These are phyloP conservation scores for Pachyrhizus erosus DNA, from an alignment of 306 rosid genomes.

Conservation along the genomic window DNA sequence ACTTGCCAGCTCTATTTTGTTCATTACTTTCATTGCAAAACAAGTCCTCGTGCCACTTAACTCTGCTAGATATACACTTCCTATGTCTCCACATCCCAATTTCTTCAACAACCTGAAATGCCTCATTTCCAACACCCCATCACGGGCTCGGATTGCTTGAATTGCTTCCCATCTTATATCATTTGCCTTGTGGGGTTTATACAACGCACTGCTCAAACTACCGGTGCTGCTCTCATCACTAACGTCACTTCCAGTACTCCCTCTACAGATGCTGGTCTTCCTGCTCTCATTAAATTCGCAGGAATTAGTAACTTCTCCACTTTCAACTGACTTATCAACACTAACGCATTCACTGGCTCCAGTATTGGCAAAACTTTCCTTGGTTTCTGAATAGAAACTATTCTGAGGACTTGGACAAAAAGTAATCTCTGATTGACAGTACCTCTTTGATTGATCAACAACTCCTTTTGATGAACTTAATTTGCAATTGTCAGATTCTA, in stretches of 20 bases:
- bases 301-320: slow-evolving; percentile 63
- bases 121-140: slow-evolving; percentile 72
- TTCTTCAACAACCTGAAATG: slow-evolving; percentile 79
- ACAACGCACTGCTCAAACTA: slow-evolving; percentile 73
- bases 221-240: slow-evolving; percentile 91
- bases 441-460: slow-evolving; percentile 46
- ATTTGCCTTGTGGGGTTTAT: slow-evolving; percentile 88
- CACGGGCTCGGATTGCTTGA: slow-evolving; percentile 72
- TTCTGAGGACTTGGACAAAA: slow-evolving; percentile 73
- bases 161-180: slow-evolving; percentile 96
- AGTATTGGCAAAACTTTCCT: slow-evolving; percentile 78
- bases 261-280: slow-evolving; percentile 86
- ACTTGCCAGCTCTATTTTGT: slow-evolving; percentile 74
- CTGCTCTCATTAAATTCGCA: slow-evolving; percentile 74
- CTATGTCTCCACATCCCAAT: slow-evolving; percentile 96
- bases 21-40: slow-evolving; percentile 99
- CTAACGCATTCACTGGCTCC: slow-evolving; percentile 80
- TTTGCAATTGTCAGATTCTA: slow-evolving; percentile 53
- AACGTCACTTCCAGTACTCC: slow-evolving; percentile 86
- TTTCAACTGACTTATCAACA: slow-evolving; percentile 72
- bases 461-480: slow-evolving; percentile 51
- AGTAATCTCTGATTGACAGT: slow-evolving; percentile 50
- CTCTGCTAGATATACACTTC: slow-evolving; percentile 85
- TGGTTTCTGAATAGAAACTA: slow-evolving; percentile 84
- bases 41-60: slow-evolving; percentile 76